phyloP scores from a whole-genome alignment of 495 filamentous ascomycete species.

The Daldinia vernicosa region DNA sequence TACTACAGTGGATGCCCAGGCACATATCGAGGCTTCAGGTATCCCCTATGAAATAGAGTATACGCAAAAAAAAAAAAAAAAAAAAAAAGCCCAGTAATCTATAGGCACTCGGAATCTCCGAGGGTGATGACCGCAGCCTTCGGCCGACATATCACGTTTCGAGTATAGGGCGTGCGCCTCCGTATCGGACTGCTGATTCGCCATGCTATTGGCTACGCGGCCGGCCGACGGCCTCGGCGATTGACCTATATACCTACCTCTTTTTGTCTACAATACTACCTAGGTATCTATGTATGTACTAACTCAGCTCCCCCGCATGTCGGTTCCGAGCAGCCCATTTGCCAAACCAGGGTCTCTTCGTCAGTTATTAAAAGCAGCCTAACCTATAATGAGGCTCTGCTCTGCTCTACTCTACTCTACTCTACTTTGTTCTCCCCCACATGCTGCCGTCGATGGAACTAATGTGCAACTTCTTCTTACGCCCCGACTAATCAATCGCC shows the following conservation, averaged over 20 bases:
- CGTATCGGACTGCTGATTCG: constrained; percentile 21
- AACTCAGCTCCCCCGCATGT: not conserved
- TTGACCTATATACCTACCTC: too few species aligned
- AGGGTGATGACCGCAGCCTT: not conserved
- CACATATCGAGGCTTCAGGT: not conserved
- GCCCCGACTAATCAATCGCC: not conserved
- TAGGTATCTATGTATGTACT: too few species aligned
- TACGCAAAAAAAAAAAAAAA: not conserved
- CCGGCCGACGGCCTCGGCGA: not conserved
- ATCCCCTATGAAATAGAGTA: not conserved
- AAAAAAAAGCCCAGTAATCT: not conserved
- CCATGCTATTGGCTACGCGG: constrained; percentile 11
- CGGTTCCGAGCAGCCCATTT: not conserved
- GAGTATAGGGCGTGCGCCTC: not conserved
- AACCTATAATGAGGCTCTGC: not conserved
- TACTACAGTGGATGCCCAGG: too few species aligned
- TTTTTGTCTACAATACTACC: not conserved
- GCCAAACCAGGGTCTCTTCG: not conserved
- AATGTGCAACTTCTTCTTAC: not conserved
- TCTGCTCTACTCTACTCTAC: not conserved
- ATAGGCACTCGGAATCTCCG: not conserved
- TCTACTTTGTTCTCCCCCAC: not conserved
- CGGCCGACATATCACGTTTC: constrained; percentile 9
- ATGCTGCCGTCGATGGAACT: not conserved
- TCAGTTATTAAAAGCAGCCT: not conserved